Base-by-base conservation (phyloP, 2,329 filamentous ascomycete genomes). In the Diaporthe destruens region DNA sequence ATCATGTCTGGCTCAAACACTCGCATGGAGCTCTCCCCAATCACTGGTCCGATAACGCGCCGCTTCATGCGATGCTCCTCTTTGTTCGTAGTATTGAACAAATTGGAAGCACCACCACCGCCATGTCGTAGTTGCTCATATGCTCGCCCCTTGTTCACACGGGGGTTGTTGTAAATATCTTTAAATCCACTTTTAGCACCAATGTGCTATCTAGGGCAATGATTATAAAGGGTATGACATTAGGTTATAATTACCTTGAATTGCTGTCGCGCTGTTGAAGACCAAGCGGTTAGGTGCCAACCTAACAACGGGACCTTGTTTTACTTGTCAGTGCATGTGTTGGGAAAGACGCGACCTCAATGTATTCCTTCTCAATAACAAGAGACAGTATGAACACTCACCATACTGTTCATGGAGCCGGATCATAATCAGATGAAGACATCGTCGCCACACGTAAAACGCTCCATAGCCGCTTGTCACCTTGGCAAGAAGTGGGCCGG, bases 1-100 rank as follows among this genome's bases (percentile, higher is more conserved):
- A 69, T 6, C 72, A 77, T 76, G 3, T 51, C 74, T 0, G 77
- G 77, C 71, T 78, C 76, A 54, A 78, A 78, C 1, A 42, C 51
- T 7, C 74, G 69, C 42, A 78, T 73, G 0, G 75, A 56, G 23
- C 72, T 55, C 11, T 76, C 75, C 1, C 57, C 72, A 7, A 79
- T 47, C 6, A 55, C 71, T 1, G 69, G 70, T 2, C 55, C 69
- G 7, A 70, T 63, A 5, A 70, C 9, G 8, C 44, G 42, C 20
- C 68, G 56, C 47, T 61, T 63, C 2, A 1, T 20, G 2, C 42
- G 54, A 14, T 70, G 68, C 5, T 36, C 23, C 12, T 44, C 36
- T n/a, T 49, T 56, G 25, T 56, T 39, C 5, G 36, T 34, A 0
- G 6, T 34, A 25, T 56, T 69, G 23, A 56, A 32, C 53, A 69